Evolutionary conservation across 2,329 filamentous ascomycete genomes (phyloP).

Genomic region (Chrysoporthe deuterocubensis): DNA sequence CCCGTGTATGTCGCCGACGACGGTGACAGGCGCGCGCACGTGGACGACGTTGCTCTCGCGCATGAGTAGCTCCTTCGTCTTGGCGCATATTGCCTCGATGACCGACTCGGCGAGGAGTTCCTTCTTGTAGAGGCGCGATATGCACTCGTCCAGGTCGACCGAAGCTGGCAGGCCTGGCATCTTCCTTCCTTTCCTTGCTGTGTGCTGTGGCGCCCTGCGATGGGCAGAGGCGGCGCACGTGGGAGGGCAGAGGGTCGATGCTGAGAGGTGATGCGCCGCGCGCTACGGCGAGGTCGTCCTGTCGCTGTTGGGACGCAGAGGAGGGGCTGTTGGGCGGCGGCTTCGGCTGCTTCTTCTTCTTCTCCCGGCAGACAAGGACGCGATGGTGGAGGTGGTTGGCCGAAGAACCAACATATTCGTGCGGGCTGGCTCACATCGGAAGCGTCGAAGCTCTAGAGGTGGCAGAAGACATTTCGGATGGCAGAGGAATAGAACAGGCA

Average conservation of each 20-base stretch:
- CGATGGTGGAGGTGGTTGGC: slow-evolving; percentile 33
- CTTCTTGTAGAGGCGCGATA: slow-evolving; percentile 94
- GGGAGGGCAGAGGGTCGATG: background rate
- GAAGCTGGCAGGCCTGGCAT: slow-evolving; percentile 66
- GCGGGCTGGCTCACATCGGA: slow-evolving; percentile 15
- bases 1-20: slow-evolving; percentile 97
- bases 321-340: slow-evolving; percentile 20
- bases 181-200: slow-evolving; percentile 25
- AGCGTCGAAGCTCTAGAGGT: background rate
- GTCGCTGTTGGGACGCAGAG: slow-evolving; percentile 22
- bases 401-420: slow-evolving; percentile 37
- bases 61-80: slow-evolving; percentile 98
- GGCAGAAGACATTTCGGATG: background rate
- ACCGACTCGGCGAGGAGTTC: slow-evolving; percentile 94
- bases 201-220: slow-evolving; percentile 5
- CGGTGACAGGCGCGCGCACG: slow-evolving; percentile 91
- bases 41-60: slow-evolving; percentile 99
- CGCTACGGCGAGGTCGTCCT: slow-evolving; percentile 19
- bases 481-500: background rate
- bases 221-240: background rate
- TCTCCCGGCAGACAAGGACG: slow-evolving; percentile 35
- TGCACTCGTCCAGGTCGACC: slow-evolving; percentile 98
- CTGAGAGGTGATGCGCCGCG: background rate
- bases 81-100: slow-evolving; percentile 98
- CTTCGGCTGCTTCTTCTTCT: slow-evolving; percentile 14